Percentiles rank a stretch among this genome's conserved stretches.
These are phyloP conservation scores for Chenopodium suecicum DNA, from an alignment of 148 eudicot genomes.

Conservation along the genomic window DNA sequence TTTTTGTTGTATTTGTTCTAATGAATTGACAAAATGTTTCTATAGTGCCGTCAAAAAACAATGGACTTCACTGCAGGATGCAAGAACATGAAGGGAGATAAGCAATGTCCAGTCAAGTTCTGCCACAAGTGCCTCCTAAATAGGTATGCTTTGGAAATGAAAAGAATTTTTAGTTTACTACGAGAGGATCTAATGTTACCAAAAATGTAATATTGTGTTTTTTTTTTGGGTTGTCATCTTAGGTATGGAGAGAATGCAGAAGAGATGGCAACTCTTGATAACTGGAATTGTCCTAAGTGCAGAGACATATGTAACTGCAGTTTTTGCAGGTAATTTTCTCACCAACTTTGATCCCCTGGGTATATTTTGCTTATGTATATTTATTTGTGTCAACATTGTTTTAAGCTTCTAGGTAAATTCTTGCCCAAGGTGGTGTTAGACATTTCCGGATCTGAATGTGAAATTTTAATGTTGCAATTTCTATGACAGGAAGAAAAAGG, in stretches of 20 bases:
- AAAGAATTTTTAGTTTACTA: background rate
- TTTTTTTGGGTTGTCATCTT: constrained; percentile 5
- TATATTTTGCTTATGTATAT: background rate
- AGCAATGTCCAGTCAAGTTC: constrained; percentile 56
- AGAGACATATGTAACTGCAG: constrained; percentile 94
- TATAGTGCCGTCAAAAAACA: constrained; percentile 90
- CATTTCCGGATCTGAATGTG: constrained; percentile 10
- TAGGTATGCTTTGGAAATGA: constrained; percentile 43
- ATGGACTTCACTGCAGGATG: constrained; percentile 61
- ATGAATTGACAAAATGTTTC: constrained; percentile 1
- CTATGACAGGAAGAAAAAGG: constrained; percentile 66
- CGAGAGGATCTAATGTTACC: background rate
- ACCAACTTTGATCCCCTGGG: background rate
- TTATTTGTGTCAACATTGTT: background rate
- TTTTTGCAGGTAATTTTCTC: constrained; percentile 61
- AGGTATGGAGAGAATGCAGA: constrained; percentile 92
- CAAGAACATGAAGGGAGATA: constrained; percentile 55
- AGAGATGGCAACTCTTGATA: constrained; percentile 44
- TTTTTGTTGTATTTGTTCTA: constrained; percentile 5
- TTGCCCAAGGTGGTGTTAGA: background rate
- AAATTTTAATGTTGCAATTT: background rate
- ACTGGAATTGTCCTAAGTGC: constrained; percentile 90
- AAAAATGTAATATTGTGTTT: too few relatives aligned
- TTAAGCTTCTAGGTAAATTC: background rate
- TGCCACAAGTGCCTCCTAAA: constrained; percentile 85